Evolutionary conservation across 2,329 filamentous ascomycete genomes (phyloP).

Genomic region (Neofusicoccum parvum): DNA sequence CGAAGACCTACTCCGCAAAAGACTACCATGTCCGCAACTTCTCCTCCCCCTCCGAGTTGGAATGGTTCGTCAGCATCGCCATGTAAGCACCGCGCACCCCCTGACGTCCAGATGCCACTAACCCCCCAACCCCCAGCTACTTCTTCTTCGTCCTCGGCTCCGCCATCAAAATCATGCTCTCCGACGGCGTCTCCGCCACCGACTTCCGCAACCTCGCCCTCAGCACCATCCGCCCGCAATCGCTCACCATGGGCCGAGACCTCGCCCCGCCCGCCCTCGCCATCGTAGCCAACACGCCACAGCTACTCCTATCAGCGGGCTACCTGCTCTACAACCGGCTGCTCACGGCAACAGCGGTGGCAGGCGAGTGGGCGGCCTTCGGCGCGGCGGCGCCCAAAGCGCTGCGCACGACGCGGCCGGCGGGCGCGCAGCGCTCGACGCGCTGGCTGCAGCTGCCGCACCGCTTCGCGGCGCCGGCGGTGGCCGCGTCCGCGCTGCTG

Average conservation of each 20-base stretch:
- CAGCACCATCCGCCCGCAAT: neutral
- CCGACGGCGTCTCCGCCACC: neutral
- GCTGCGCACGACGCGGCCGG: conserved; percentile 41
- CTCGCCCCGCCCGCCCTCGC: neutral
- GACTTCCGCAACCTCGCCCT: conserved; percentile 21
- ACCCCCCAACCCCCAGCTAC: neutral
- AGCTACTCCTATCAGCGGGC: conserved; percentile 45
- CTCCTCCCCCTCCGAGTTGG: too few species aligned
- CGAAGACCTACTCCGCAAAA: neutral
- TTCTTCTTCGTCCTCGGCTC: conserved; percentile 17
- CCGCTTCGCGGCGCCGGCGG: conserved; percentile 40
- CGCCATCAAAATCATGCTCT: conserved; percentile 5
- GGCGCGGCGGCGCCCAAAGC: conserved; percentile 30
- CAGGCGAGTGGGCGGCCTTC: conserved; percentile 51
- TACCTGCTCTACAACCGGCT: conserved; percentile 52
- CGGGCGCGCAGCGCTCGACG: conserved; percentile 40
- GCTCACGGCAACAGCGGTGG: conserved; percentile 50
- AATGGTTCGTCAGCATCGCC: too few species aligned
- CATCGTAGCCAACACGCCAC: conserved; percentile 8
- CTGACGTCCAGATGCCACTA: too few species aligned
- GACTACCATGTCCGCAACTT: neutral
- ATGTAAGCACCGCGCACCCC: too few species aligned
- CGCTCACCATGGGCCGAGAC: neutral
- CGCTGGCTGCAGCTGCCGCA: conserved; percentile 47
- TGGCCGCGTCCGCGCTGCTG: conserved; percentile 34